A percentile compares a stretch with the other conserved stretches of the same genome.
phyloP scores from a whole-genome alignment of 1,284 basidiomycete genomes.

The Lentinula novae-zelandiae region DNA sequence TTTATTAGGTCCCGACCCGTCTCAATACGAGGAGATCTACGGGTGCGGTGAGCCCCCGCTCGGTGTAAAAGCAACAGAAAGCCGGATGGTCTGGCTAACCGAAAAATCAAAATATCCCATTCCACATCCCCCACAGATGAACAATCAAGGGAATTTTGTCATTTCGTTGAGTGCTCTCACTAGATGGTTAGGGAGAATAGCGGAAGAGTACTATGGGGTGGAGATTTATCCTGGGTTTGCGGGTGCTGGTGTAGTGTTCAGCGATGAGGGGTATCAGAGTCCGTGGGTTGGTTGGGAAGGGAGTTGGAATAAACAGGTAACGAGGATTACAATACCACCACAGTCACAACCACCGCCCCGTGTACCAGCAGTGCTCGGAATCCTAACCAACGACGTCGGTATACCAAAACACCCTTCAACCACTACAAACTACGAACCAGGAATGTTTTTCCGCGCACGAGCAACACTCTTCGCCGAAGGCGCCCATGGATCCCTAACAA shows the following conservation, averaged over 20 bases:
- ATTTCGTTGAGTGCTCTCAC: slow-evolving; percentile 83
- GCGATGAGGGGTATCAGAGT: slow-evolving; percentile 44
- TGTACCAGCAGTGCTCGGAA: slow-evolving; percentile 72
- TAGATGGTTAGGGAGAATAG: slow-evolving; percentile 87
- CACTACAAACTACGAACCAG: slow-evolving; percentile 94
- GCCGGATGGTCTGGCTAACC: slow-evolving; percentile 89
- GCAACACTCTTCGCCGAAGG: slow-evolving; percentile 96
- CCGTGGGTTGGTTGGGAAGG: slow-evolving; percentile 25
- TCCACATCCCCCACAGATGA: slow-evolving; percentile 98
- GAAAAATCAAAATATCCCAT: slow-evolving; percentile 55
- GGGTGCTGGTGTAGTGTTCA: slow-evolving; percentile 79
- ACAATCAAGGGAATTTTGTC: slow-evolving; percentile 39
- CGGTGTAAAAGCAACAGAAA: slow-evolving; percentile 77
- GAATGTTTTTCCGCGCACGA: slow-evolving; percentile 95
- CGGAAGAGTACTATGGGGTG: slow-evolving; percentile 84
- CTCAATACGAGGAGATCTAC: slow-evolving; percentile 7
- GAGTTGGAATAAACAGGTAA: slow-evolving; percentile 17
- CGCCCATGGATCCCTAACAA: slow-evolving; percentile 90
- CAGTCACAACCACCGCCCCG: slow-evolving; percentile 3
- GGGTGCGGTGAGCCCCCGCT: slow-evolving; percentile 34
- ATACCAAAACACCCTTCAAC: slow-evolving; percentile 66
- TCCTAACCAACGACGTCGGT: slow-evolving; percentile 94
- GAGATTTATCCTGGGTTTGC: slow-evolving; percentile 98
- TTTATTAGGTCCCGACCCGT: slow-evolving; percentile 65
- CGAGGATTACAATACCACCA: slow-evolving; percentile 9